Base-by-base conservation (phyloP, 371 early-diverging fungal species). In the Mucor piriformis region DNA sequence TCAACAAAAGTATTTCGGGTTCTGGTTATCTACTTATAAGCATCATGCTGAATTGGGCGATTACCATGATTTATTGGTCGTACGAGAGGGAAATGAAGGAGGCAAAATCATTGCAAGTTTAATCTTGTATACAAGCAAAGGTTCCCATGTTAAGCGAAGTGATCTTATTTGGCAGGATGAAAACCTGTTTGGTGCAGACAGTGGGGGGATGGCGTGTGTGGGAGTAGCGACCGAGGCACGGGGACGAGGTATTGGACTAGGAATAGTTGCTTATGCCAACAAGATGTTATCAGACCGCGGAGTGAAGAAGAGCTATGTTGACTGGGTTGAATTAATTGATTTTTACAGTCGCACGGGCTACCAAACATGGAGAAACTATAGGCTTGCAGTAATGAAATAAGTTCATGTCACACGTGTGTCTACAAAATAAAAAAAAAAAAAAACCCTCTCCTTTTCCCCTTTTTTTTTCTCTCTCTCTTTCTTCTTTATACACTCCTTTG, bases 151-250 rank as follows among this genome's bases (percentile, higher is more conserved):
- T 21, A n/a, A 59, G 5, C 66, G 80, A 5, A 50, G 60, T 23
- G 77, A 76, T 57, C 43, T 79, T 21, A 64, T 76, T 16, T 76
- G 81, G 81, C 65, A 66, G 10, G 64, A 77, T 24, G 42, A 50
- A 0, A 51, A 42, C 3, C 43, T 77, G 32, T 72, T 72, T 64
- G 73, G 68, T 4, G 6, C 27, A 6, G 34, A 63, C 6, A 74
- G 76, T 50, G 81, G 78, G 15, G 78, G 74, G 11, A 72, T 81
- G 73, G 72, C 81, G 21, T 77, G 81, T 49, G 81, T 81, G 13
- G 78, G 81, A 13, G 72, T 77, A 12, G 73, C 76, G 1, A 56
- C 50, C 6, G 72, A 77, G 32, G 61, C 68, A 48, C 64, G 78
- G 40, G 78, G 78, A 1, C 64, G 76, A 61, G 78, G 76, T 6